These are phyloP conservation scores for Fusarium ambrosium DNA, from an alignment of 2,329 filamentous ascomycete genomes.

Conservation along the genomic window DNA sequence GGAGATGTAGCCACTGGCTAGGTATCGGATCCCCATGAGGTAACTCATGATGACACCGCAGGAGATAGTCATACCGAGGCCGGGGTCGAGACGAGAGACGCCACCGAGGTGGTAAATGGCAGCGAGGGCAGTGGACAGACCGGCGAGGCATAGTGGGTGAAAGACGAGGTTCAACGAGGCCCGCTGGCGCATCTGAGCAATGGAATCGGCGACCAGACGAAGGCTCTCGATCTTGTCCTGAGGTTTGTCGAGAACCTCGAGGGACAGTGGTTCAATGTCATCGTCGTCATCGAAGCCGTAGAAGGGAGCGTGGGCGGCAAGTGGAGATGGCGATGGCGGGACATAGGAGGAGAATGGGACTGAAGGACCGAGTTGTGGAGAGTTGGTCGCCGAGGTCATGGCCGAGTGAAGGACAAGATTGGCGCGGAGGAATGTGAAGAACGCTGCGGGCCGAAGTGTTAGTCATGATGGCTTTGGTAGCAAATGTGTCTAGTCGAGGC, in stretches of 20 bases:
- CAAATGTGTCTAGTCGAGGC: neutral
- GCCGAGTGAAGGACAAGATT: conserved; percentile 79
- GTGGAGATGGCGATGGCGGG: conserved; percentile 68
- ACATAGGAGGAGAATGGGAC: conserved; percentile 51
- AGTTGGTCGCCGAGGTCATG: conserved; percentile 74
- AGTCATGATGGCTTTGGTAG: conserved; percentile 28
- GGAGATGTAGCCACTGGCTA: conserved; percentile 72
- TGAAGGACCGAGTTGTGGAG: conserved; percentile 72
- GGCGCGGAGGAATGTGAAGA: conserved; percentile 84
- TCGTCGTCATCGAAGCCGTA: conserved; percentile 54
- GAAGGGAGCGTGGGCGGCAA: conserved; percentile 72
- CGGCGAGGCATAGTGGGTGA: conserved; percentile 68
- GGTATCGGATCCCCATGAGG: conserved; percentile 71
- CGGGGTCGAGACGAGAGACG: conserved; percentile 62
- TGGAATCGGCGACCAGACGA: conserved; percentile 81
- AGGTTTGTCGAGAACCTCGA: conserved; percentile 67
- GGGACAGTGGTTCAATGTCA: conserved; percentile 72
- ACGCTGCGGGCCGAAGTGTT: conserved; percentile 66
- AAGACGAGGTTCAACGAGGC: conserved; percentile 74
- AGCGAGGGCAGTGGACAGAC: conserved; percentile 60
- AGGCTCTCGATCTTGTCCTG: conserved; percentile 77
- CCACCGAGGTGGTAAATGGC: conserved; percentile 63
- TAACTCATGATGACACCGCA: conserved; percentile 74
- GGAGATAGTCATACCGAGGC: conserved; percentile 68
- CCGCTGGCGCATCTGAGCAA: conserved; percentile 83